phyloP scores from a whole-genome alignment of 2,329 filamentous ascomycete genomes.

The Penicillium polonicum region DNA sequence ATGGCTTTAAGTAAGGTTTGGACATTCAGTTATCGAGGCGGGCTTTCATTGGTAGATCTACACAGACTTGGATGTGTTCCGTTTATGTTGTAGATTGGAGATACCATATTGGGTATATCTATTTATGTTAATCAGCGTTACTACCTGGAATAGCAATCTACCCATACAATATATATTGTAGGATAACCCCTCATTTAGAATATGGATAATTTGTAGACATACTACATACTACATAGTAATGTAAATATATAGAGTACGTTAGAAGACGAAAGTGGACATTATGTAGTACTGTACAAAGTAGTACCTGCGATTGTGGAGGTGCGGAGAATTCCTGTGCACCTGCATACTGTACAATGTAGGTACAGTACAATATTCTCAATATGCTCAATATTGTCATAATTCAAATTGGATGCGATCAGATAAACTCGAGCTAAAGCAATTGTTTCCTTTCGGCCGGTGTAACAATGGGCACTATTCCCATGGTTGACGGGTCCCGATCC shows the following conservation, averaged over 20 bases:
- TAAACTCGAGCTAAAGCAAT: slow-evolving; percentile 2
- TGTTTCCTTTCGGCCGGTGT: slow-evolving; percentile 13
- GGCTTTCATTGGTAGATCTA: slow-evolving; percentile 7
- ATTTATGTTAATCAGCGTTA: not conserved
- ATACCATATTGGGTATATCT: not conserved
- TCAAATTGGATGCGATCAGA: slow-evolving; percentile 12
- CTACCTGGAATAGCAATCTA: not conserved
- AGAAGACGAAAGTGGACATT: not conserved
- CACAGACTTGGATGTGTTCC: not conserved
- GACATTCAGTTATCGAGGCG: not conserved
- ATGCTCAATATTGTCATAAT: not conserved
- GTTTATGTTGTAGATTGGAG: not conserved
- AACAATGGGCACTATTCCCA: slow-evolving; percentile 19
- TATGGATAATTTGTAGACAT: too few species aligned
- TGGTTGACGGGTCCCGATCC: slow-evolving; percentile 14
- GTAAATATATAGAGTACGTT: not conserved
- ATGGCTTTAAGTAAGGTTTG: slow-evolving; percentile 8
- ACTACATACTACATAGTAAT: not conserved
- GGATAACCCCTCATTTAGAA: not conserved
- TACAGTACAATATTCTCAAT: not conserved
- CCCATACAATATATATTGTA: not conserved
- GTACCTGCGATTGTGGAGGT: slow-evolving; percentile 15
- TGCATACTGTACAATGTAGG: slow-evolving; percentile 11
- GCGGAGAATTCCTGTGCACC: slow-evolving; percentile 21
- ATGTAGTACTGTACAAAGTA: not conserved